These are phyloP conservation scores for Onygenales sp. DNA, from an alignment of 2,329 filamentous ascomycete genomes.

Conservation along the genomic window DNA sequence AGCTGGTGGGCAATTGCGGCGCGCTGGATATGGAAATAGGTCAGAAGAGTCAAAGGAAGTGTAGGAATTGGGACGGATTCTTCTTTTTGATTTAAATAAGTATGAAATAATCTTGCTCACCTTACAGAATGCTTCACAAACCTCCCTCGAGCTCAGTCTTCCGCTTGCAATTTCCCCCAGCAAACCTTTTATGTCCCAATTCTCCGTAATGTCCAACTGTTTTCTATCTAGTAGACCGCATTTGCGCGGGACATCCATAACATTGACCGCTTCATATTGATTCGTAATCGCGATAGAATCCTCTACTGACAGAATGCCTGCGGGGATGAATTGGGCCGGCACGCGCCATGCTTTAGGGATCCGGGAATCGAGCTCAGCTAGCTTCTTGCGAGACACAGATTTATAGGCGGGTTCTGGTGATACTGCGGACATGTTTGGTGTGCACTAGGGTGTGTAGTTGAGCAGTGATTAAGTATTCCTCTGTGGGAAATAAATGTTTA, in stretches of 20 bases:
- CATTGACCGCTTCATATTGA: conserved; percentile 25
- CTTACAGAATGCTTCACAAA: conserved; percentile 48
- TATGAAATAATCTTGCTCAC: conserved; percentile 11
- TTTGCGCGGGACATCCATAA: conserved; percentile 42
- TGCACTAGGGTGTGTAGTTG: not conserved
- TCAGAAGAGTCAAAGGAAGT: not conserved
- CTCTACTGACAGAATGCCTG: conserved; percentile 24
- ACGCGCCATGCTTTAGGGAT: conserved; percentile 34
- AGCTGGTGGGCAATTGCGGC: conserved; percentile 32
- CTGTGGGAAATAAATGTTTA: too few species aligned
- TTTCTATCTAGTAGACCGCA: conserved; percentile 42
- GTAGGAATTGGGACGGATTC: not conserved
- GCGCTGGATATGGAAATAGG: conserved; percentile 16
- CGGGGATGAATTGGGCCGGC: conserved; percentile 21
- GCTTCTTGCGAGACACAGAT: conserved; percentile 29
- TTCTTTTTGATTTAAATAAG: not conserved
- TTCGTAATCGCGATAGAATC: conserved; percentile 26
- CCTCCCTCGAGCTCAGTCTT: conserved; percentile 33
- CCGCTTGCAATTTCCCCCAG: conserved; percentile 25
- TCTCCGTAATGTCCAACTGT: conserved; percentile 48
- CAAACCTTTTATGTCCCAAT: conserved; percentile 36
- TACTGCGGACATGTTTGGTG: not conserved
- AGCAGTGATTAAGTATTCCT: too few species aligned
- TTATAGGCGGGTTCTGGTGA: conserved; percentile 18
- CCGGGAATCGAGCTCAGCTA: conserved; percentile 25